These are phyloP conservation scores for Spathaspora gorwiae DNA, from an alignment of 805 yeast genomes.

Conservation along the genomic window DNA sequence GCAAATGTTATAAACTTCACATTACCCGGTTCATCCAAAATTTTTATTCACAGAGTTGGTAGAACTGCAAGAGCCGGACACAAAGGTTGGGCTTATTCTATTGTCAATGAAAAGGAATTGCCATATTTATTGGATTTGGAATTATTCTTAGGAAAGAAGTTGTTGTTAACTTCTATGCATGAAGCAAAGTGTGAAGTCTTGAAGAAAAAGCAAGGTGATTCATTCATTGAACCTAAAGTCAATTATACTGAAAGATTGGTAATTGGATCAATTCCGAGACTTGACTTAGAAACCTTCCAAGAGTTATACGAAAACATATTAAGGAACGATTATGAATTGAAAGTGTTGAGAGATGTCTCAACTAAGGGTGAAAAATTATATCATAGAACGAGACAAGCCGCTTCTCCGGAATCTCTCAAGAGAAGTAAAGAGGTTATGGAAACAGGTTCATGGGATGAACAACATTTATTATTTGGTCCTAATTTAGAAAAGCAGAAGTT, in stretches of 20 bases:
- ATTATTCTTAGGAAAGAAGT: conserved; percentile 79
- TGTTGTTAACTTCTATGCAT: conserved; percentile 65
- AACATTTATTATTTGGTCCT: conserved; percentile 72
- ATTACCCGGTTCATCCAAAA: conserved; percentile 86
- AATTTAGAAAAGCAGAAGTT: conserved; percentile 72
- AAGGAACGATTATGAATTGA: conserved; percentile 62
- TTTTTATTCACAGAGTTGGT: conserved; percentile 96
- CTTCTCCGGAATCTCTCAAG: conserved; percentile 81
- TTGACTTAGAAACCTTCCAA: conserved; percentile 60
- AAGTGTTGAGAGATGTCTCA: conserved; percentile 64
- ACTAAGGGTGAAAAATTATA: conserved; percentile 84
- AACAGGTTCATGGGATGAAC: conserved; percentile 81
- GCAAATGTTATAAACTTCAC: conserved; percentile 93
- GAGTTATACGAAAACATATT: conserved; percentile 67
- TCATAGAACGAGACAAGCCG: conserved; percentile 77
- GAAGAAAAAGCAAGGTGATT: conserved; percentile 40
- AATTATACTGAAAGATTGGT: conserved; percentile 74
- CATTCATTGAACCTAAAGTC: conserved; percentile 51
- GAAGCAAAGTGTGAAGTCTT: conserved; percentile 55
- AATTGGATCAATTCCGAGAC: conserved; percentile 78
- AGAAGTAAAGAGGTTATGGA: conserved; percentile 73
- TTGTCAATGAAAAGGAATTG: conserved; percentile 77
- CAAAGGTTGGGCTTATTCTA: conserved; percentile 94
- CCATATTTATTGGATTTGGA: conserved; percentile 91
- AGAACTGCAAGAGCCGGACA: conserved; percentile 99